These are phyloP conservation scores for Trichoderma sp. DNA, from an alignment of 2,329 filamentous ascomycete species.

Conservation along the genomic window DNA sequence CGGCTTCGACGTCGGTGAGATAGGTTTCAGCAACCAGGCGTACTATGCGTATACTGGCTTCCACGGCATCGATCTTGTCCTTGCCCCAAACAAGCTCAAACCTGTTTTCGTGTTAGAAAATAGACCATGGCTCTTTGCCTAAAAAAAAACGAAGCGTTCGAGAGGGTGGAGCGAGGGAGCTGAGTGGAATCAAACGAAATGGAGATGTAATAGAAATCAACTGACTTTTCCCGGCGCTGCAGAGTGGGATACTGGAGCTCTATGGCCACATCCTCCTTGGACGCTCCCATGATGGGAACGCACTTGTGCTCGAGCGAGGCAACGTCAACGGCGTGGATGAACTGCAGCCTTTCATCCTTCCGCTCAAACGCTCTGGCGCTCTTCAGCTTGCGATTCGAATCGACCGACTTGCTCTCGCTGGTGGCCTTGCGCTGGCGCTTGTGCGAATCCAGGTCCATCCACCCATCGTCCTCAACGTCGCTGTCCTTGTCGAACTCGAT, in stretches of 20 bases:
- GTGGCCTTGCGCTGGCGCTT: constrained; percentile 47
- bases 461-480: constrained; percentile 52
- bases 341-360: constrained; percentile 39
- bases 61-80: constrained; percentile 73
- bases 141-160: not conserved
- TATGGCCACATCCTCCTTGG: constrained; percentile 55
- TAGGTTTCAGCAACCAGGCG: constrained; percentile 72
- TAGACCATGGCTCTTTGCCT: not conserved
- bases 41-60: constrained; percentile 69
- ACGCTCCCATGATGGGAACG: constrained; percentile 47
- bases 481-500: constrained; percentile 51
- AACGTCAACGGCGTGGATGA: constrained; percentile 59
- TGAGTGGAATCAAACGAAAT: not conserved
- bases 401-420: constrained; percentile 41
- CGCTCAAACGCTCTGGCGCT: constrained; percentile 46
- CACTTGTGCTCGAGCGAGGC: constrained; percentile 50
- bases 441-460: constrained; percentile 46
- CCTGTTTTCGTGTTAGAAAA: constrained; percentile 24
- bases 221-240: constrained; percentile 64
- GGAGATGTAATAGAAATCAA: not conserved
- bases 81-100: constrained; percentile 70
- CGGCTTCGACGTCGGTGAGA: constrained; percentile 65
- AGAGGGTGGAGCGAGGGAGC: not conserved
- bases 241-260: constrained; percentile 81
- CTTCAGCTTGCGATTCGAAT: constrained; percentile 47